Percentiles rank a stretch among this genome's conserved stretches.
phyloP scores from a whole-genome alignment of 768 basidiomycete species.

The Amanita pallidorosea region DNA sequence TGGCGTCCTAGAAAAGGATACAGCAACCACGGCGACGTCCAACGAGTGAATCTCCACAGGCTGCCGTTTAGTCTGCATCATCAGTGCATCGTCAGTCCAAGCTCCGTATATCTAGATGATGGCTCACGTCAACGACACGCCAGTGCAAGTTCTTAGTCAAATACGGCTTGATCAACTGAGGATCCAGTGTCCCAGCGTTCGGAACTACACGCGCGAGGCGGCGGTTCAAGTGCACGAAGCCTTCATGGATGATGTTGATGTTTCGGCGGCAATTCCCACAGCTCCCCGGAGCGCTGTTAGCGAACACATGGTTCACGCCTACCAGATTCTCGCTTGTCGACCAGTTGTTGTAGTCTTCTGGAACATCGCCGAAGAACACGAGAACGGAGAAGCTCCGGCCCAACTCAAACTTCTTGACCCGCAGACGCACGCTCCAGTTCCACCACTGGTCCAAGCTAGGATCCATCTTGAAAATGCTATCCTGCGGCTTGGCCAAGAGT shows the following conservation, averaged over 20 bases:
- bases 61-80: conserved; percentile 1
- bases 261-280: conserved; percentile 31
- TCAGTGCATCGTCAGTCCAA: neutral
- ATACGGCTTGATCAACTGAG: conserved; percentile 28
- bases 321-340: conserved; percentile 22
- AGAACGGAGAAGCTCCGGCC: conserved; percentile 31
- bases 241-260: conserved; percentile 22
- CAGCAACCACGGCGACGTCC: conserved; percentile 8
- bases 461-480: conserved; percentile 4
- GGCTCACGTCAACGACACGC: conserved; percentile 28
- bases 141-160: conserved; percentile 28
- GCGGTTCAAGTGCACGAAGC: conserved; percentile 33
- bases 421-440: conserved; percentile 35
- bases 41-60: conserved; percentile 9
- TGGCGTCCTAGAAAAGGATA: conserved; percentile 7
- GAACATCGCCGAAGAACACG: conserved; percentile 35
- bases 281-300: conserved; percentile 17
- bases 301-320: conserved; percentile 35
- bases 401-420: conserved; percentile 31
- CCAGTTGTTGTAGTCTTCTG: conserved; percentile 27
- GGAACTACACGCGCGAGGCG: conserved; percentile 18
- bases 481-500: neutral
- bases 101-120: neutral
- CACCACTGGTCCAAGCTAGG: conserved; percentile 7
- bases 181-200: conserved; percentile 22